Percentiles rank a stretch among this genome's conserved stretches.
phyloP scores from a whole-genome alignment of 768 basidiomycete genomes.

The Phylloporus scabripes region DNA sequence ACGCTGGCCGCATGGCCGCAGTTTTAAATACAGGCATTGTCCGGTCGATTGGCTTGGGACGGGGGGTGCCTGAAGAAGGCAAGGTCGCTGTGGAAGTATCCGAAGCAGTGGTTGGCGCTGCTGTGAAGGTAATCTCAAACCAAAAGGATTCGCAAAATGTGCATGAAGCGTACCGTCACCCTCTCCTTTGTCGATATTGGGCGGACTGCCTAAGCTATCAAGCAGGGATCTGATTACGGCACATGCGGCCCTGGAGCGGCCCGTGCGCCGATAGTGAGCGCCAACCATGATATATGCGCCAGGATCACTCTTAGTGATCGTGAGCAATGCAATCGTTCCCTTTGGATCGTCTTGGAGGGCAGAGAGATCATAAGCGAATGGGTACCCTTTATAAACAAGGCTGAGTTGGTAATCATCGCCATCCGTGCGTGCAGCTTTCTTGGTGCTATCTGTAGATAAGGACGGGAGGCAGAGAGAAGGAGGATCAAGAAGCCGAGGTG shows the following conservation, averaged over 20 bases:
- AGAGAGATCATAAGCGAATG: slow-evolving; percentile 26
- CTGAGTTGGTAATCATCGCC: slow-evolving; percentile 15
- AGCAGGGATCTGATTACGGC: slow-evolving; percentile 25
- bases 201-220: slow-evolving; percentile 5
- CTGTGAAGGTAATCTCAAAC: slow-evolving; percentile 14
- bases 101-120: slow-evolving; percentile 6
- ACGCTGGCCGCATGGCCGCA: slow-evolving; percentile 23
- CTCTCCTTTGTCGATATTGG: slow-evolving; percentile 15
- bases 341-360: slow-evolving; percentile 28
- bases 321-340: slow-evolving; percentile 23
- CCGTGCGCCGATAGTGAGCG: slow-evolving; percentile 32
- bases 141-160: slow-evolving; percentile 8
- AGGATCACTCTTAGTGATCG: slow-evolving; percentile 26
- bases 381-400: slow-evolving; percentile 25
- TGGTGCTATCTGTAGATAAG: slow-evolving; percentile 8
- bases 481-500: slow-evolving; percentile 5
- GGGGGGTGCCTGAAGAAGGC: slow-evolving; percentile 5
- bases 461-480: slow-evolving; percentile 10
- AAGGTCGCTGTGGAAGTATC: slow-evolving; percentile 7
- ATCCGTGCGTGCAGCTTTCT: not conserved
- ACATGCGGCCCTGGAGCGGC: slow-evolving; percentile 27
- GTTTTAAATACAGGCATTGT: slow-evolving; percentile 8
- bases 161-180: slow-evolving; percentile 23
- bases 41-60: slow-evolving; percentile 6
- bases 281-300: slow-evolving; percentile 28